phyloP scores from a whole-genome alignment of 2,329 filamentous ascomycete species.

The Aspergillus chevalieri region DNA sequence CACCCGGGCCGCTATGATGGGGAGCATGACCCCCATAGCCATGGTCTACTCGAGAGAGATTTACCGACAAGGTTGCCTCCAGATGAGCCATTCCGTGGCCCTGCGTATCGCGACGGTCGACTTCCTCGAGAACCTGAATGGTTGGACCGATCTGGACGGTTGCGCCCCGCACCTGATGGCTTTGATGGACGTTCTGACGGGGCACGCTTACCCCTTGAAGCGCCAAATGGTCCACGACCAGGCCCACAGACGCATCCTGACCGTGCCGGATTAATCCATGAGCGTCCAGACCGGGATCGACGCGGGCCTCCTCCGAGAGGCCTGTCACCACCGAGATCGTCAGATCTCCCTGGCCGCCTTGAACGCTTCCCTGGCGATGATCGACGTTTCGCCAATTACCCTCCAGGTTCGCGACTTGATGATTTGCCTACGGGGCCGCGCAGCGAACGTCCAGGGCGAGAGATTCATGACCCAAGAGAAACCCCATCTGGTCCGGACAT shows the following conservation, averaged over 20 bases:
- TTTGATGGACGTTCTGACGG: constrained; percentile 17
- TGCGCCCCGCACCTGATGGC: constrained; percentile 25
- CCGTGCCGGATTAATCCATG: constrained; percentile 30
- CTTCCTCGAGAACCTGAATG: constrained; percentile 32
- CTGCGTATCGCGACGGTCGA: constrained; percentile 29
- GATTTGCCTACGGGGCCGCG: constrained; percentile 51
- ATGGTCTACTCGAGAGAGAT: constrained; percentile 34
- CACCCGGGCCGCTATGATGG: constrained; percentile 30
- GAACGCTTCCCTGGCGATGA: constrained; percentile 35
- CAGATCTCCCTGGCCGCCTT: constrained; percentile 27
- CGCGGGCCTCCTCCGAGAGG: constrained; percentile 22
- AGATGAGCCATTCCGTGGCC: constrained; percentile 36
- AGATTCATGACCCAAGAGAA: constrained; percentile 33
- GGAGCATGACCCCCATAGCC: constrained; percentile 32
- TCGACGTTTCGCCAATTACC: constrained; percentile 24
- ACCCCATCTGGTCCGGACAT: constrained; percentile 34
- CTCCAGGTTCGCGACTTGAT: constrained; percentile 30
- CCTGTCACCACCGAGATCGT: constrained; percentile 19
- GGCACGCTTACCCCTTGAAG: constrained; percentile 14
- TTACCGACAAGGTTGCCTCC: constrained; percentile 24
- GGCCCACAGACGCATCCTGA: constrained; percentile 25
- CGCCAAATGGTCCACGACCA: constrained; percentile 17
- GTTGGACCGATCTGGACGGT: constrained; percentile 30
- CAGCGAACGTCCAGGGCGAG: constrained; percentile 31
- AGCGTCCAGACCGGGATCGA: constrained; percentile 29